Percentiles rank a stretch among this genome's conserved stretches.
phyloP scores from a whole-genome alignment of 2,329 filamentous ascomycete genomes.

The Botrytis paeoniae region DNA sequence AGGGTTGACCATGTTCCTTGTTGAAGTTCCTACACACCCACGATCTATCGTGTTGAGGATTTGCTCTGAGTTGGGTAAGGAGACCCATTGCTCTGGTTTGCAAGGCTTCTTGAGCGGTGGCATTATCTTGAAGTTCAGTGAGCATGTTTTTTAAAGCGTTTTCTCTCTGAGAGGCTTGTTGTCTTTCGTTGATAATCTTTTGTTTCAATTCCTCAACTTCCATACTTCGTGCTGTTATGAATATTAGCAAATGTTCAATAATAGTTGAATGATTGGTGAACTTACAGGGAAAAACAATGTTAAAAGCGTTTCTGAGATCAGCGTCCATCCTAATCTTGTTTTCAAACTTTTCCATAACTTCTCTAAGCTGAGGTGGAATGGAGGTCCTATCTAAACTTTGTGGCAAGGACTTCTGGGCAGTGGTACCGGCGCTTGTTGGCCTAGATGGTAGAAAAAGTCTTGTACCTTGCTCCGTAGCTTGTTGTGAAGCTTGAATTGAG shows the following conservation, averaged over 20 bases:
- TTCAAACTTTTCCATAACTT: constrained; percentile 12
- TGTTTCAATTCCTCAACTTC: constrained; percentile 15
- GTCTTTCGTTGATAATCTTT: constrained; percentile 4
- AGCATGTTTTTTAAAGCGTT: constrained; percentile 61
- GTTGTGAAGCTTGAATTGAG: not conserved
- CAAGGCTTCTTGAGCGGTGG: constrained; percentile 2
- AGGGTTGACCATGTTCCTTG: not conserved
- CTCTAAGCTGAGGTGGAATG: constrained; percentile 12
- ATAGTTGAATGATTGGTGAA: not conserved
- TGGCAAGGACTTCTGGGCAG: not conserved
- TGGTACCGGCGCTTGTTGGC: not conserved
- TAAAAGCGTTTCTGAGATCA: constrained; percentile 8
- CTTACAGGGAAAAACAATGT: constrained; percentile 14
- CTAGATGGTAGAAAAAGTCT: not conserved
- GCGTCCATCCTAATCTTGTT: constrained; percentile 7
- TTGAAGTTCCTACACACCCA: not conserved
- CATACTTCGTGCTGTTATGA: not conserved
- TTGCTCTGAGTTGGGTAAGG: not conserved
- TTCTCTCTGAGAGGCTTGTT: constrained; percentile 3
- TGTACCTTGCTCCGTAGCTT: not conserved
- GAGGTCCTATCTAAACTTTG: not conserved
- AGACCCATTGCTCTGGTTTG: constrained; percentile 11
- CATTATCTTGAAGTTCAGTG: not conserved
- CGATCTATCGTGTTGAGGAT: not conserved
- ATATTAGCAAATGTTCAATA: not conserved